These are phyloP conservation scores for Trametes versicolor DNA, from an alignment of 1,284 basidiomycete species.

Conservation along the genomic window DNA sequence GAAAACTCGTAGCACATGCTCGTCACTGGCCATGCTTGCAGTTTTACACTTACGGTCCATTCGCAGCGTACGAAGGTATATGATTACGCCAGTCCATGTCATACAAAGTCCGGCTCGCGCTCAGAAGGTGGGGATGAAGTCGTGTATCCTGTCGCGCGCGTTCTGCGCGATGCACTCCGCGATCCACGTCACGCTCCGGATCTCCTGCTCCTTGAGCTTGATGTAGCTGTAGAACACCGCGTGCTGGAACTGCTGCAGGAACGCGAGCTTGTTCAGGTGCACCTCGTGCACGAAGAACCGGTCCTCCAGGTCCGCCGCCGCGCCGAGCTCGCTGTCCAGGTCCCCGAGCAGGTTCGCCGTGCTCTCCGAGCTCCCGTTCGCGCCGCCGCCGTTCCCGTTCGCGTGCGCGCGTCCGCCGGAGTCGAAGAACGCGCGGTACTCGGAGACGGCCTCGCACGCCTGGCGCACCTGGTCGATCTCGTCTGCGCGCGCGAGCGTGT, in stretches of 20 bases:
- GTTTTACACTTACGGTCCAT: not conserved
- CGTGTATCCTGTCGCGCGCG: conserved; percentile 92
- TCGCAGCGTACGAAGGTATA: conserved; percentile 25
- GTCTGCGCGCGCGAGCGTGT: conserved; percentile 92
- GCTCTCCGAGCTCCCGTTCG: conserved; percentile 47
- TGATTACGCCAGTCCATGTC: conserved; percentile 33
- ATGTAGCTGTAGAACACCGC: conserved; percentile 94
- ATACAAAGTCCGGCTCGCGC: conserved; percentile 24
- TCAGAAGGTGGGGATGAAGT: conserved; percentile 90
- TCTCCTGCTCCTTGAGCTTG: conserved; percentile 99
- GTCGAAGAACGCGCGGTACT: conserved; percentile 94
- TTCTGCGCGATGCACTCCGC: conserved; percentile 97
- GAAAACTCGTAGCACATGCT: too few species aligned
- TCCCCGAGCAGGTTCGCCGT: conserved; percentile 44
- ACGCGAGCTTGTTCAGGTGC: conserved; percentile 91
- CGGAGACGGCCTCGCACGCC: conserved; percentile 88
- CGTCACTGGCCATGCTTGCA: too few species aligned
- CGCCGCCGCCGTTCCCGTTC: conserved; percentile 35
- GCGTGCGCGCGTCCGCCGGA: conserved; percentile 52
- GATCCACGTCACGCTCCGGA: conserved; percentile 97
- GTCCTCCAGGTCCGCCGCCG: conserved; percentile 86
- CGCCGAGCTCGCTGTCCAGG: conserved; percentile 46
- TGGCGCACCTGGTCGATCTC: conserved; percentile 94
- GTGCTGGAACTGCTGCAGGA: conserved; percentile 95
- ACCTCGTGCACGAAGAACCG: conserved; percentile 97